phyloP scores from a whole-genome alignment of 1,139 yeast genomes.

The Taphrina wiesneri region DNA sequence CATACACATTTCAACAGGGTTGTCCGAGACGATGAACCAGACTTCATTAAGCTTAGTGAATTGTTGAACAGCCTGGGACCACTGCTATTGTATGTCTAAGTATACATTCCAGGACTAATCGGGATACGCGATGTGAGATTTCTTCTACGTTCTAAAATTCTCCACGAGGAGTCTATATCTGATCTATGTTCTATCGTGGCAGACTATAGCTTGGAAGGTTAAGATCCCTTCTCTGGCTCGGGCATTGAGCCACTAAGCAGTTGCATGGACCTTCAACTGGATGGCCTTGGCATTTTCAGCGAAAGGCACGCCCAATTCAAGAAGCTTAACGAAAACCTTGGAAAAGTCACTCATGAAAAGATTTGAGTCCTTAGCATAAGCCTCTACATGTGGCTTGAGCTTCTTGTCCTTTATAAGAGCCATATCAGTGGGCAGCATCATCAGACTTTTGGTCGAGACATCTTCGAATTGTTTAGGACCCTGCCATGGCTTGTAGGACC shows the following conservation, averaged over 20 bases:
- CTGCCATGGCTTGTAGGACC: slow-evolving; percentile 61
- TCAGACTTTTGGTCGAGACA: slow-evolving; percentile 58
- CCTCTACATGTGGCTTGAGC: slow-evolving; percentile 55
- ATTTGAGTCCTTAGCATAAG: slow-evolving; percentile 58
- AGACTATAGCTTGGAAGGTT: too few species aligned
- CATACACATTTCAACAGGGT: too few species aligned
- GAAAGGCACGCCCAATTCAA: slow-evolving; percentile 57
- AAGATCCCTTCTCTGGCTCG: too few species aligned
- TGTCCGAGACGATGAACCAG: too few species aligned
- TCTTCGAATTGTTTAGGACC: slow-evolving; percentile 66
- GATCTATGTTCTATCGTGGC: too few species aligned
- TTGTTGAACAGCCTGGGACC: too few species aligned
- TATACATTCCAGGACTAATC: too few species aligned
- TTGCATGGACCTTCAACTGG: slow-evolving; percentile 5
- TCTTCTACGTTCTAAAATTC: too few species aligned
- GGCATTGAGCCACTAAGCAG: not conserved
- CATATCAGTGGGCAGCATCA: slow-evolving; percentile 70
- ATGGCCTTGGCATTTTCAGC: slow-evolving; percentile 19
- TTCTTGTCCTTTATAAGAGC: slow-evolving; percentile 55
- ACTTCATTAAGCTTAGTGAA: too few species aligned
- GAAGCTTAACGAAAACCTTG: slow-evolving; percentile 55
- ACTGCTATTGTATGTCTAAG: too few species aligned
- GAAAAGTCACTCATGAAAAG: slow-evolving; percentile 58
- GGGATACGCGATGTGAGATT: too few species aligned
- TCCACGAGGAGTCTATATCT: too few species aligned